Conservation (phyloP, 768 basidiomycete genomes). For the Leccinum longicurvipes region DNA sequence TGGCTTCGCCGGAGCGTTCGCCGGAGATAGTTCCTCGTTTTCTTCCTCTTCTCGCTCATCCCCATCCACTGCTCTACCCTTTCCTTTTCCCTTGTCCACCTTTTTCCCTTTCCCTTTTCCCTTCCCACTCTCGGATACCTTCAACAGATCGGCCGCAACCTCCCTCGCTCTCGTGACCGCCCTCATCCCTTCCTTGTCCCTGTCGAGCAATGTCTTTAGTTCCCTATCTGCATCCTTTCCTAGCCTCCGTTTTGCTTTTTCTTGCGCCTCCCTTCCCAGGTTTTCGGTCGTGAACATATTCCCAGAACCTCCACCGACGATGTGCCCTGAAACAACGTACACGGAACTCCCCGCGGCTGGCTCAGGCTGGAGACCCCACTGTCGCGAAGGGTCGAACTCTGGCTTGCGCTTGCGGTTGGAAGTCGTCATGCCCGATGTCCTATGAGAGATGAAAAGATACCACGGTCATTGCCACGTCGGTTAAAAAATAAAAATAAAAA, state of each 20-base stretch:
- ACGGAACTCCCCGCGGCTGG: conserved; percentile 45
- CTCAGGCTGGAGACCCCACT: conserved; percentile 72
- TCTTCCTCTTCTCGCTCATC: conserved; percentile 4
- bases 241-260: conserved; percentile 63
- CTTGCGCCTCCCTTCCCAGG: conserved; percentile 78
- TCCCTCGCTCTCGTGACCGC: conserved; percentile 61
- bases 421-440: conserved; percentile 71
- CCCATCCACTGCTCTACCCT: conserved; percentile 6
- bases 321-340: conserved; percentile 79
- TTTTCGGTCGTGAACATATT: conserved; percentile 60
- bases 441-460: conserved; percentile 24
- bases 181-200: conserved; percentile 67
- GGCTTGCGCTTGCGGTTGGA: conserved; percentile 48
- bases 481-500: background rate
- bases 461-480: background rate
- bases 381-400: conserved; percentile 63
- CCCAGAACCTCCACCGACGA: conserved; percentile 49
- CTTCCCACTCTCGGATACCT: conserved; percentile 14
- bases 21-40: conserved; percentile 16
- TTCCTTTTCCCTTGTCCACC: conserved; percentile 15
- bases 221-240: conserved; percentile 59
- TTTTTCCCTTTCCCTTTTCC: conserved; percentile 19
- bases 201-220: conserved; percentile 56
- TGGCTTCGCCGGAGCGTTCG: conserved; percentile 31
- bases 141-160: conserved; percentile 32